phyloP scores from a whole-genome alignment of 2,329 filamentous ascomycete genomes.

The Cordyceps pruinosa region DNA sequence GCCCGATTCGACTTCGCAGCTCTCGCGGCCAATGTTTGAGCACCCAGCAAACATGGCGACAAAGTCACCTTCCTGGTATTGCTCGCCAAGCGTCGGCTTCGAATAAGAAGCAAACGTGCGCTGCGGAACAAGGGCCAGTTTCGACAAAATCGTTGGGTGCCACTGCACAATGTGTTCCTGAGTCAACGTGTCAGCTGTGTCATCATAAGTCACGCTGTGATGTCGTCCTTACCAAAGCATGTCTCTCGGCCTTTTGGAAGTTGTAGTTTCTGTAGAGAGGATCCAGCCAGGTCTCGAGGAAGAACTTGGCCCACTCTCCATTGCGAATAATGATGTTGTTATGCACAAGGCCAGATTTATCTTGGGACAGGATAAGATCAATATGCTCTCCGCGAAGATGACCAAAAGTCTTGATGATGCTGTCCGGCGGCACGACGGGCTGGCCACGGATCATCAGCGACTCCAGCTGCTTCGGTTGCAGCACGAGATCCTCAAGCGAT shows the following conservation, averaged over 20 bases:
- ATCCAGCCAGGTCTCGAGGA: constrained; percentile 94
- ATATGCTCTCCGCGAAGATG: constrained; percentile 73
- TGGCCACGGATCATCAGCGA: constrained; percentile 75
- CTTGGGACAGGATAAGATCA: constrained; percentile 78
- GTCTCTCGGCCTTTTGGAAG: constrained; percentile 88
- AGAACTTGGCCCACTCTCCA: constrained; percentile 87
- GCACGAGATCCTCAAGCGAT: constrained; percentile 63
- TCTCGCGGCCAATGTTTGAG: constrained; percentile 45
- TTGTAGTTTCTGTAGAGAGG: constrained; percentile 91
- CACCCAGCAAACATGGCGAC: constrained; percentile 74
- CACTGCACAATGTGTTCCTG: constrained; percentile 88
- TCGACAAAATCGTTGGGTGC: constrained; percentile 92
- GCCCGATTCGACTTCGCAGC: constrained; percentile 66
- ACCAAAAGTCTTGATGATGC: constrained; percentile 89
- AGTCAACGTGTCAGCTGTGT: constrained; percentile 21
- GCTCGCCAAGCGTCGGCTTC: constrained; percentile 45
- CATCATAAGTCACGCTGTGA: neutral
- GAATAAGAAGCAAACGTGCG: constrained; percentile 75
- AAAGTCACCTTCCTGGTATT: constrained; percentile 79
- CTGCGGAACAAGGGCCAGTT: constrained; percentile 84
- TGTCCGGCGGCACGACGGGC: constrained; percentile 87
- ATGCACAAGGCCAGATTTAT: constrained; percentile 68
- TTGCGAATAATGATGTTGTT: constrained; percentile 74
- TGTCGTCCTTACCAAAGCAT: constrained; percentile 65
- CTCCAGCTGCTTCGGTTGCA: constrained; percentile 61